Evolutionary conservation across 2,329 filamentous ascomycete genomes (phyloP).

Genomic region (Endoconidiophora polonica): DNA sequence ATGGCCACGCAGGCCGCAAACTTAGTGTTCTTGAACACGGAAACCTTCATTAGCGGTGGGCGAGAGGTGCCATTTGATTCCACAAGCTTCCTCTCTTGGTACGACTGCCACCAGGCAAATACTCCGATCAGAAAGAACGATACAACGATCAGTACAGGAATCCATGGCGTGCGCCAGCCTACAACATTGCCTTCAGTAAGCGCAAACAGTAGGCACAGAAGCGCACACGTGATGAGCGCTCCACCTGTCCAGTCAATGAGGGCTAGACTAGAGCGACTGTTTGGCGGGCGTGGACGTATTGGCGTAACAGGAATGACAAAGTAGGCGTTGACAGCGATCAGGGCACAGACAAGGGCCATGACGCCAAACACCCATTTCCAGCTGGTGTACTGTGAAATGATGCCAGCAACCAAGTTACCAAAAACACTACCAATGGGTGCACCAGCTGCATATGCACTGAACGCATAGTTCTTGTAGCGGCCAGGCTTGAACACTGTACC

Average conservation of each 20-base stretch:
- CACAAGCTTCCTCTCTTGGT: constrained; percentile 33
- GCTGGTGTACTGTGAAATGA: constrained; percentile 43
- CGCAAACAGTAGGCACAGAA: constrained; percentile 47
- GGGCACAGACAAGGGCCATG: constrained; percentile 40
- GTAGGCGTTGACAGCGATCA: constrained; percentile 38
- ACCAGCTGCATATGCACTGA: constrained; percentile 47
- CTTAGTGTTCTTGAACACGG: constrained; percentile 40
- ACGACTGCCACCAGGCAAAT: constrained; percentile 45
- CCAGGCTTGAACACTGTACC: constrained; percentile 51
- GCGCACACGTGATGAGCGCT: constrained; percentile 41
- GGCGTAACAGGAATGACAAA: constrained; percentile 42
- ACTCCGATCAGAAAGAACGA: constrained; percentile 36
- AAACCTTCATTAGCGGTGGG: constrained; percentile 36
- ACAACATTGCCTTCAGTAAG: constrained; percentile 53
- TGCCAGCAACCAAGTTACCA: constrained; percentile 46
- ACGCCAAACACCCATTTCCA: constrained; percentile 56
- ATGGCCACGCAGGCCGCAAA: constrained; percentile 49
- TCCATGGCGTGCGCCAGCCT: constrained; percentile 48
- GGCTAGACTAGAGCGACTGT: constrained; percentile 1
- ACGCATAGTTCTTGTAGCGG: constrained; percentile 54
- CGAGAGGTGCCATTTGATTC: constrained; percentile 15
- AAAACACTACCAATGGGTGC: constrained; percentile 47
- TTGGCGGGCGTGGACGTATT: constrained; percentile 14
- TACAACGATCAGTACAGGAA: constrained; percentile 41
- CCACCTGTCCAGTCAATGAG: constrained; percentile 47